Base-by-base conservation (phyloP, 352 stramenopile genomes). In the Thalassiosira gravida region DNA sequence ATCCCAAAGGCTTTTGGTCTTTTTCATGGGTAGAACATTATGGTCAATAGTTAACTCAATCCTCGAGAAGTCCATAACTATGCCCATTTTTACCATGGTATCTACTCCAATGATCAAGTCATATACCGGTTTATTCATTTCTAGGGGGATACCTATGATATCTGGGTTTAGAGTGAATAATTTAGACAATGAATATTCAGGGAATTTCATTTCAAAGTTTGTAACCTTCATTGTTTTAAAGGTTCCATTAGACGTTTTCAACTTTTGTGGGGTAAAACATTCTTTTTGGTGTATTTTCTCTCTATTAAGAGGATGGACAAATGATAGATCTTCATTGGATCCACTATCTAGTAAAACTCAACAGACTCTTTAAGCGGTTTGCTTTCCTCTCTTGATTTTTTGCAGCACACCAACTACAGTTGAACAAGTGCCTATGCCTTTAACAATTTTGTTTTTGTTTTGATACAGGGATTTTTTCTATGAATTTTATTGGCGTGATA, bases 401-500 rank as follows among this genome's bases (percentile, higher is more conserved):
- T n/a, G n/a, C n/a, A n/a, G n/a, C n/a, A n/a, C n/a, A n/a, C n/a
- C n/a, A n/a, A 11, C 24, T 18, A 18, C 27, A 39, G 25, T 59
- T n/a, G 50, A 22, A 29, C 46, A 29, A 25, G 13, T 55, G n/a
- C 25, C 50, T 7, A 20, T 14, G 14, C 25, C 50, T 6, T 25
- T 39, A 22, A 59, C 50, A 59, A 59, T 13, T 39, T 59, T 35
- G 1, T 39, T 59, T 20, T 20, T 3, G 16, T 20, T 5, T 39
- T 20, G 35, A 6, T 39, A 9, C 1, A 35, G 50, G 18, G 2
- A 13, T 29, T 59, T 49, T 49, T 20, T 59, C 25, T 59, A 59
- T 5, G 2, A 59, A 20, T 59, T 59, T 59, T 35, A 59, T 59
- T 22, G 24, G 50, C 24, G 22, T 59, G 20, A 39, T 59, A 59